These are phyloP conservation scores for Pseudogymnoascus sp. DNA, from an alignment of 2,329 filamentous ascomycete genomes.

Conservation along the genomic window DNA sequence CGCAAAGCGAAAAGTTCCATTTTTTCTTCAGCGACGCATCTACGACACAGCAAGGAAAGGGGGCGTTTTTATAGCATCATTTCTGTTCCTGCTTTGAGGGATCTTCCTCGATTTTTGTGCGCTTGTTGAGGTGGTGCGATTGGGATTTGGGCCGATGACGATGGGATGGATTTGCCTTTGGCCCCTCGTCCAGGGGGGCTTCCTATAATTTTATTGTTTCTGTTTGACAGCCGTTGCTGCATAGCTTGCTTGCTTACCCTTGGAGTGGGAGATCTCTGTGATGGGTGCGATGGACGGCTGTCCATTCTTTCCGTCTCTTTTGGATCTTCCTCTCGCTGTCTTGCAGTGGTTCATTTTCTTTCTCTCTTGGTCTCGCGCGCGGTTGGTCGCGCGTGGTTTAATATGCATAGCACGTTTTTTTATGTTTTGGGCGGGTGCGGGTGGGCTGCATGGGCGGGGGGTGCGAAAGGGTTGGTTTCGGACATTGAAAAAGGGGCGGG, in stretches of 20 bases:
- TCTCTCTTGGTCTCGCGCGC: background rate
- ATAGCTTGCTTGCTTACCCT: constrained; percentile 1
- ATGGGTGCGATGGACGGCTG: background rate
- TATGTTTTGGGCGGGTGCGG: constrained; percentile 1
- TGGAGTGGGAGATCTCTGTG: background rate
- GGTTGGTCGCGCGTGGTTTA: constrained; percentile 2
- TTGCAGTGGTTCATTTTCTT: background rate
- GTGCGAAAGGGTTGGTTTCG: background rate
- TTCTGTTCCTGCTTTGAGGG: background rate
- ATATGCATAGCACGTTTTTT: constrained; percentile 8
- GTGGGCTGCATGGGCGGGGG: background rate
- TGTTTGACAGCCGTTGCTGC: constrained; percentile 1
- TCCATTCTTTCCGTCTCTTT: too few relatives aligned
- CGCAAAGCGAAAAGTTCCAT: constrained; percentile 5
- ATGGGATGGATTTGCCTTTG: constrained; percentile 4
- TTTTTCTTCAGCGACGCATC: constrained; percentile 1
- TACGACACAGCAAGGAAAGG: background rate
- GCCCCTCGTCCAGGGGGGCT: background rate
- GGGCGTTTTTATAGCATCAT: constrained; percentile 5
- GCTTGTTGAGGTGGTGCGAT: background rate
- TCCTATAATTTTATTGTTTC: constrained; percentile 3
- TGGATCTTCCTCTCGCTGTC: background rate
- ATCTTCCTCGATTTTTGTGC: background rate
- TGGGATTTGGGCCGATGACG: background rate
- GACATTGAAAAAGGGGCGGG: background rate